Conservation (phyloP, 2,329 filamentous ascomycete genomes). For the Paracorniculantispora psalliotae region DNA sequence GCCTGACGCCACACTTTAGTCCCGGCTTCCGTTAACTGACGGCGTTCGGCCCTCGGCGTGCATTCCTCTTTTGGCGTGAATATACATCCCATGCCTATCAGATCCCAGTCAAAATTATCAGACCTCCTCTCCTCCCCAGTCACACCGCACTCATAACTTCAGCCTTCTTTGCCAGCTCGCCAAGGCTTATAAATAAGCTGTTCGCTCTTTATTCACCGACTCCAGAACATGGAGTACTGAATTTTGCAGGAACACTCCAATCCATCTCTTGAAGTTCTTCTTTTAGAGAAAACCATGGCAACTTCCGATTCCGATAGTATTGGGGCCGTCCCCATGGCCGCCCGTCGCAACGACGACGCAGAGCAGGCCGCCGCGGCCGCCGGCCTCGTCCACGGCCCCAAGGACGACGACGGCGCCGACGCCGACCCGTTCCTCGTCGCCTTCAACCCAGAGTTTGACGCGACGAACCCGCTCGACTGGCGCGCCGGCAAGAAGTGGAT, state of each 20-base stretch:
- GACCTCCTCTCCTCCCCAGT: too few relatives aligned
- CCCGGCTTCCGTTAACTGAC: neutral
- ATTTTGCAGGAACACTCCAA: too few relatives aligned
- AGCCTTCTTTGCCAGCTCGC: neutral
- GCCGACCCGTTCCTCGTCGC: slow-evolving; percentile 22
- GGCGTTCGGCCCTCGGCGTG: neutral
- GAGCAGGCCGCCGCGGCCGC: neutral
- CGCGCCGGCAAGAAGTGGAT: slow-evolving; percentile 40
- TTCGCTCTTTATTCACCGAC: neutral
- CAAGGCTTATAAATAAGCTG: neutral
- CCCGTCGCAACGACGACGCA: neutral
- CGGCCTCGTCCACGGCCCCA: neutral
- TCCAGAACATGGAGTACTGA: neutral
- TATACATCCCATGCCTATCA: neutral
- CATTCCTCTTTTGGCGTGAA: neutral
- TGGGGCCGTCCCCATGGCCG: neutral
- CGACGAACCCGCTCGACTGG: slow-evolving; percentile 37
- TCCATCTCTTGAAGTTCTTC: too few relatives aligned
- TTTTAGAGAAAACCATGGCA: neutral
- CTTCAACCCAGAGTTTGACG: slow-evolving; percentile 25
- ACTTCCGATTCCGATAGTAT: neutral
- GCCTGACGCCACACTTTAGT: neutral
- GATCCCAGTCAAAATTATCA: too few relatives aligned
- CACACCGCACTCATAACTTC: neutral
- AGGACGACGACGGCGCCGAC: neutral